These are phyloP conservation scores for Puccinia polysora DNA, from an alignment of 1,284 basidiomycete species.

Conservation along the genomic window DNA sequence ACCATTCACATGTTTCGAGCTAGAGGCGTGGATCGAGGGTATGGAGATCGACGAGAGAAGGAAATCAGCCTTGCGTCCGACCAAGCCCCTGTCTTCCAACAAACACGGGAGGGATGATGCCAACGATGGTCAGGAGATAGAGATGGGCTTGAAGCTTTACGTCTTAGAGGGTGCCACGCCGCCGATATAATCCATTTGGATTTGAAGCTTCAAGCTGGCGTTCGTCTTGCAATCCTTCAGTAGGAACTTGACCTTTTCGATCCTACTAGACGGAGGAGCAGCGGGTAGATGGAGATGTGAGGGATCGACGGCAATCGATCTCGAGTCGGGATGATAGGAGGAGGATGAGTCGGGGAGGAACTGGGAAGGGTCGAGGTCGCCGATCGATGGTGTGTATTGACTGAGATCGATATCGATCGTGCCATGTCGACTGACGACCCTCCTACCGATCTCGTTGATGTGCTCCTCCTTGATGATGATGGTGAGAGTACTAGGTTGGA, in stretches of 20 bases:
- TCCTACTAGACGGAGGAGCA: slow-evolving; percentile 9
- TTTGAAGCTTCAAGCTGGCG: slow-evolving; percentile 32
- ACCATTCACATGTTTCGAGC: too few relatives aligned
- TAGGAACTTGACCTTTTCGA: slow-evolving; percentile 37
- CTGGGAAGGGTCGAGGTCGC: too few relatives aligned
- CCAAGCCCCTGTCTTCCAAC: neutral
- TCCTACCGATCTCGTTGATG: slow-evolving; percentile 20
- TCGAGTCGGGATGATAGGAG: too few relatives aligned
- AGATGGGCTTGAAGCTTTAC: slow-evolving; percentile 13
- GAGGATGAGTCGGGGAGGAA: too few relatives aligned
- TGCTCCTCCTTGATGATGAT: slow-evolving; percentile 34
- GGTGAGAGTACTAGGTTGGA: slow-evolving; percentile 7
- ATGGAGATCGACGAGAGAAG: too few relatives aligned
- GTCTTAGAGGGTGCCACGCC: slow-evolving; percentile 26
- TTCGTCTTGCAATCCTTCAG: slow-evolving; percentile 36
- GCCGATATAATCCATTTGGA: slow-evolving; percentile 31
- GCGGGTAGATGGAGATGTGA: too few relatives aligned
- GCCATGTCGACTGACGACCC: slow-evolving; percentile 14
- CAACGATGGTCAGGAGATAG: neutral
- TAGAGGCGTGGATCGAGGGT: too few relatives aligned
- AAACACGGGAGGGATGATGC: neutral
- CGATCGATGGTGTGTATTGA: slow-evolving; percentile 19
- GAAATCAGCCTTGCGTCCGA: slow-evolving; percentile 1
- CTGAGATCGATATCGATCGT: slow-evolving; percentile 19
- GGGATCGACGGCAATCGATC: too few relatives aligned